Percentiles rank a stretch among this genome's conserved stretches.
phyloP scores from a whole-genome alignment of 352 stramenopile genomes.

The Phytophthora tubulina region DNA sequence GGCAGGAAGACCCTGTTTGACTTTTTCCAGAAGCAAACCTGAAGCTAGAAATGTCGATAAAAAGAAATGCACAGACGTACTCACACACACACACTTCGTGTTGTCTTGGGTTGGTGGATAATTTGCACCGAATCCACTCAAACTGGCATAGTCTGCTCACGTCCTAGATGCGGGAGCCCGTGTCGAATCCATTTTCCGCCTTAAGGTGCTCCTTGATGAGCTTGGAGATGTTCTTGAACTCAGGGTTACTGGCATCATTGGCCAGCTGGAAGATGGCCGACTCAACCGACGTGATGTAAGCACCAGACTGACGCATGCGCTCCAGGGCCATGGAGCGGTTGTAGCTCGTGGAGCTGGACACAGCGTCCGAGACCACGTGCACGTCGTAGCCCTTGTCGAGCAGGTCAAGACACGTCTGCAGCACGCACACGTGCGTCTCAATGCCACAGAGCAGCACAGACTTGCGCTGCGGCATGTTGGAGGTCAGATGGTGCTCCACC shows the following conservation, averaged over 20 bases:
- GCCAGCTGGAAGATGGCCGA: conserved; percentile 96
- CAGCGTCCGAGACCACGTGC: conserved; percentile 96
- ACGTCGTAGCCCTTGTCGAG: conserved; percentile 97
- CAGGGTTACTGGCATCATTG: conserved; percentile 88
- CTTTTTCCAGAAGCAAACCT: conserved; percentile 52
- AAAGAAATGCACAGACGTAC: conserved; percentile 7
- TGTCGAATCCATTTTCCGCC: conserved; percentile 67
- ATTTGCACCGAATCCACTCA: conserved; percentile 1
- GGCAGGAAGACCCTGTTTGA: conserved; percentile 49
- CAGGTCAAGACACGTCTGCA: conserved; percentile 97
- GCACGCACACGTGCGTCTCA: conserved; percentile 95
- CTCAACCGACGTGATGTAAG: conserved; percentile 97
- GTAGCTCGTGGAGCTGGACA: conserved; percentile 90
- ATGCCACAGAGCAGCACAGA: conserved; percentile 97
- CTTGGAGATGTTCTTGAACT: conserved; percentile 95
- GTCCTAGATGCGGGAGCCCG: conserved; percentile 18
- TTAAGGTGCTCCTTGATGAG: conserved; percentile 95
- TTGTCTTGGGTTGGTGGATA: conserved; percentile 19
- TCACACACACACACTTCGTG: conserved; percentile 22
- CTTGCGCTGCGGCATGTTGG: conserved; percentile 57
- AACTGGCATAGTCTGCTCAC: conserved; percentile 3
- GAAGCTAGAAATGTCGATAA: conserved; percentile 18
- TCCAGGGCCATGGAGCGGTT: conserved; percentile 94
- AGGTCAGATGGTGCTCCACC: conserved; percentile 82
- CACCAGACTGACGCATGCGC: conserved; percentile 93